A percentile compares a stretch with the other conserved stretches of the same genome.
Conservation (phyloP, 1,284 basidiomycete genomes). For the Quambalaria eucalypti region DNA sequence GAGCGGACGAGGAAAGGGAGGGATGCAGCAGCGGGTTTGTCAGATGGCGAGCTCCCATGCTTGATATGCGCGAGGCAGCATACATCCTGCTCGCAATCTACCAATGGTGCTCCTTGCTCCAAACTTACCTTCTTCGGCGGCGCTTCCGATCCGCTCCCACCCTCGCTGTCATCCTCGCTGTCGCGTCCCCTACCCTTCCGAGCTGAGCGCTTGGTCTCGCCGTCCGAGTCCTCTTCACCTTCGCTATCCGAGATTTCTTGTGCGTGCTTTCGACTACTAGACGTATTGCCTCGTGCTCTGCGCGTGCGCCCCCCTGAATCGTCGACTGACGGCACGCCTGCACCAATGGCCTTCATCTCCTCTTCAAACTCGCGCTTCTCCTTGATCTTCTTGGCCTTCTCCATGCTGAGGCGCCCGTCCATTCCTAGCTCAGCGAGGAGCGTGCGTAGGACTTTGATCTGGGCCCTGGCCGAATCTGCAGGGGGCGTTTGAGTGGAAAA, state of each 20-base stretch:
- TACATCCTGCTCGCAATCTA: too few species aligned
- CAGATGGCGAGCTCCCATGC: too few species aligned
- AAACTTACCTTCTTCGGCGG: neutral
- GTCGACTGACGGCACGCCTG: neutral
- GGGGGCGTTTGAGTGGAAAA: neutral
- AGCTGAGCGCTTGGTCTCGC: neutral
- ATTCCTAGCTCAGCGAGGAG: neutral
- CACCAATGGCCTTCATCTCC: constrained; percentile 1
- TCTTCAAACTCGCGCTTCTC: neutral
- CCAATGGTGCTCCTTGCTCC: too few species aligned
- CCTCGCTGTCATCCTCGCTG: neutral
- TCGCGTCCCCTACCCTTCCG: neutral
- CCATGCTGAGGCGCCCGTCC: neutral
- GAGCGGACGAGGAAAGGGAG: neutral
- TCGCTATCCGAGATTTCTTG: too few species aligned
- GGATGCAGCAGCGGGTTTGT: too few species aligned
- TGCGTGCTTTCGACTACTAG: too few species aligned
- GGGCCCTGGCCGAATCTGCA: neutral
- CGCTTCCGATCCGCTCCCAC: neutral
- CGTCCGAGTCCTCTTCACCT: neutral
- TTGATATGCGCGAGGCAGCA: too few species aligned
- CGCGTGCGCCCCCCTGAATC: neutral
- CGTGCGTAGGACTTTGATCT: neutral
- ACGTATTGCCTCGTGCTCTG: too few species aligned
- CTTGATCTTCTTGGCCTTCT: constrained; percentile 1